phyloP scores from a whole-genome alignment of 2,329 filamentous ascomycete genomes.

The Mollisia scopiformis region DNA sequence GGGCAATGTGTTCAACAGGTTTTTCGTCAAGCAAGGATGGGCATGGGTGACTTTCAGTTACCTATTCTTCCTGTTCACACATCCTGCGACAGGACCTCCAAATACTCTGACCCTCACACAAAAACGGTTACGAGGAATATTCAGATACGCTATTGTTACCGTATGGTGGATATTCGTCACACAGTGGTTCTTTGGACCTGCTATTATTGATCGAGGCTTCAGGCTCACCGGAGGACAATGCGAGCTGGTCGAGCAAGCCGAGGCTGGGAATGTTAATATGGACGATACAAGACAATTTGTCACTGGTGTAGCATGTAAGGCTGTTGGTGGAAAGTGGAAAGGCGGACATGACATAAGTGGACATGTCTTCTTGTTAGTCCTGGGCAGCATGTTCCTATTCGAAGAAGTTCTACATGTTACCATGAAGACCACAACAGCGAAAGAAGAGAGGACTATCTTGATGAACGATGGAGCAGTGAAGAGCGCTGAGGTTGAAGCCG shows the following conservation, averaged over 20 bases:
- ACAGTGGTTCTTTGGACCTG: slow-evolving; percentile 94
- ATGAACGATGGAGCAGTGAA: slow-evolving; percentile 69
- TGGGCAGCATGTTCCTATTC: slow-evolving; percentile 79
- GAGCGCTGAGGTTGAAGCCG: slow-evolving; percentile 54
- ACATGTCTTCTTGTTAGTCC: slow-evolving; percentile 89
- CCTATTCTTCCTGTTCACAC: slow-evolving; percentile 67
- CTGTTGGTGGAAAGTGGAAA: slow-evolving; percentile 79
- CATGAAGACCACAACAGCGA: slow-evolving; percentile 46
- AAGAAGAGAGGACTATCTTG: slow-evolving; percentile 67
- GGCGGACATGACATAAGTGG: slow-evolving; percentile 98
- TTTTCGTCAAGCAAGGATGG: slow-evolving; percentile 97
- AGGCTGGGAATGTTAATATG: slow-evolving; percentile 49
- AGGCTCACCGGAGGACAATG: slow-evolving; percentile 87
- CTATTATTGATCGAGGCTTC: slow-evolving; percentile 89
- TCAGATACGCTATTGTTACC: slow-evolving; percentile 76
- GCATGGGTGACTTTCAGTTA: slow-evolving; percentile 84
- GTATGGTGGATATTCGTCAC: slow-evolving; percentile 83
- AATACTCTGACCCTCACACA: slow-evolving; percentile 41
- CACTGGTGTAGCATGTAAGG: slow-evolving; percentile 80
- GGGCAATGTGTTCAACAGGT: slow-evolving; percentile 85
- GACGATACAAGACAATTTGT: slow-evolving; percentile 55
- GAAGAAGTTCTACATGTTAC: slow-evolving; percentile 75
- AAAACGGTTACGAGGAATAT: slow-evolving; percentile 57
- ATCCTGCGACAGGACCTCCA: slow-evolving; percentile 58
- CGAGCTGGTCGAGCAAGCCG: slow-evolving; percentile 56